These are phyloP conservation scores for Daldinia sp. DNA, from an alignment of 2,329 filamentous ascomycete species.

Conservation along the genomic window DNA sequence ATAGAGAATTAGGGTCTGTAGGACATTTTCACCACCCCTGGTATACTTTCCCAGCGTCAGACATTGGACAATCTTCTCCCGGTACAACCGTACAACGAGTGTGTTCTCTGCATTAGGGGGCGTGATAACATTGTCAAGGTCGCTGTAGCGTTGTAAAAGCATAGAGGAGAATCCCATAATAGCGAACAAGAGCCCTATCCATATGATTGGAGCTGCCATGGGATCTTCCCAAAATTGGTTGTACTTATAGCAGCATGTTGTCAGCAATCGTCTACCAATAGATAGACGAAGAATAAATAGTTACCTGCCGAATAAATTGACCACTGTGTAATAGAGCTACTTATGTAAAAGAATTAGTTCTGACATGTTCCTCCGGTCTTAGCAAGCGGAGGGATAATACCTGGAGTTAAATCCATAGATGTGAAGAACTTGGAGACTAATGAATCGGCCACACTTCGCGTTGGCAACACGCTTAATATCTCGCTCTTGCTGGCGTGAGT, in stretches of 20 bases:
- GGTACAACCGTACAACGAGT: constrained; percentile 37
- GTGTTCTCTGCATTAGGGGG: constrained; percentile 9
- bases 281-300: background rate
- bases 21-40: constrained; percentile 56
- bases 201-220: constrained; percentile 53
- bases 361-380: background rate
- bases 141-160: constrained; percentile 19
- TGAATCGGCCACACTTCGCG: constrained; percentile 52
- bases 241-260: constrained; percentile 51
- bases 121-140: constrained; percentile 16
- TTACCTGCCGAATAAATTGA: constrained; percentile 50
- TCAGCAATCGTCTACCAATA: background rate
- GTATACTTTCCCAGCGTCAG: constrained; percentile 56
- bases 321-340: constrained; percentile 48
- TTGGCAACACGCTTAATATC: constrained; percentile 53
- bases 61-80: constrained; percentile 53
- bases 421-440: constrained; percentile 57
- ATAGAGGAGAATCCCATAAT: constrained; percentile 58
- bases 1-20: constrained; percentile 55
- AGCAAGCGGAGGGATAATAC: constrained; percentile 8
- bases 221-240: constrained; percentile 59
- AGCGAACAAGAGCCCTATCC: constrained; percentile 61
- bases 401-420: constrained; percentile 47
- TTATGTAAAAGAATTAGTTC: constrained; percentile 25
- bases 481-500: constrained; percentile 46